Base-by-base conservation (phyloP, 805 yeast species). In the Candida nemodendra region DNA sequence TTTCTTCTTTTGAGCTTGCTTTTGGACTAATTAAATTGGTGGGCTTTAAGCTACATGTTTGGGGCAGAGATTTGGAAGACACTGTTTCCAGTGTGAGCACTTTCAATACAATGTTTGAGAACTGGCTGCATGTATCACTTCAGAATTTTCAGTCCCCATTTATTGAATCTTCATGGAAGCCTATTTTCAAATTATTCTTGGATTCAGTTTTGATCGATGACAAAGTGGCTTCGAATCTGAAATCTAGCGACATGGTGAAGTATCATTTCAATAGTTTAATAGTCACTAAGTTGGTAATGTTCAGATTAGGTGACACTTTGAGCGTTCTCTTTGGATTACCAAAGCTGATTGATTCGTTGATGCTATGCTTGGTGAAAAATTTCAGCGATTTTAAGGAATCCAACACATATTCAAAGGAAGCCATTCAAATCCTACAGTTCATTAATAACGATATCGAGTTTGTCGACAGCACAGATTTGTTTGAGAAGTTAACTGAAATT, bases 201-300 rank as follows among this genome's bases (percentile, higher is more conserved):
- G 32, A 40, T 26, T 39, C 50, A 4, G 26, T 49, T 5, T 34
- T 30, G 11, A 37, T 47, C 7, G 46, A 50, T 17, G 54, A 42
- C n/a, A 14, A 19, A 3, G 32, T 44, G 11, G 13, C 41, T 4
- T 14, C 38, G 8, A 39, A 24, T 4, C 23, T 45, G 13, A 41
- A 39, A 17, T 38, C 49, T 2, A 52, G 48, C 21, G 41, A 45
- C 4, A 36, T 42, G 11, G 37, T 59, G 13, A 53, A 50, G 30
- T 49, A 48, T 21, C 56, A 50, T 13, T 61, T 57, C 36, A 42
- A 50, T 30, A 41, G 50, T 18, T 23, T 57, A 9, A 36, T 57
- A 5, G 24, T 56, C 5, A 27, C 48, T 3, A 49, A 50, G 22
- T 33, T 58, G 16, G 23, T 50, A 16, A 39, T 41, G 23, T 19